Evolutionary conservation across 1,139 yeast species (phyloP).

Genomic region (Sugiyamaella grinbergsii): DNA sequence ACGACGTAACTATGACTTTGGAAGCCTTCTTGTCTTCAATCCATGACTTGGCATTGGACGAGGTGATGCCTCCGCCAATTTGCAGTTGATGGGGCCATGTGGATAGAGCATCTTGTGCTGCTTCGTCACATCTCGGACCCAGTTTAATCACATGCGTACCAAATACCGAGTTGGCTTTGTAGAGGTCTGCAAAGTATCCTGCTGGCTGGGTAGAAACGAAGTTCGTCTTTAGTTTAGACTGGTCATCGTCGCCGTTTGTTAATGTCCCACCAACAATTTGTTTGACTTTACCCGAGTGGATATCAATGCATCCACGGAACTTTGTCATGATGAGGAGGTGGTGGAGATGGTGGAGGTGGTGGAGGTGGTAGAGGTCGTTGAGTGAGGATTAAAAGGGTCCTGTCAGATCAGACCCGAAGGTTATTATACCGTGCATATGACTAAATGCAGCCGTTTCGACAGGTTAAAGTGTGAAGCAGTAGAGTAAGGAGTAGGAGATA

Average conservation of each 20-base stretch:
- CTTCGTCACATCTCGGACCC: constrained; percentile 81
- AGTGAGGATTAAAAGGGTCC: not conserved
- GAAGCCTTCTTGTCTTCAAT: constrained; percentile 61
- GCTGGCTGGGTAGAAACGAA: constrained; percentile 79
- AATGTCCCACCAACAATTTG: constrained; percentile 96
- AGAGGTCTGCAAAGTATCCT: constrained; percentile 73
- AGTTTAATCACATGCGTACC: constrained; percentile 95
- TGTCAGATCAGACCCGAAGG: not conserved
- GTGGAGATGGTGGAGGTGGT: no score
- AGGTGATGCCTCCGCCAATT: constrained; percentile 90
- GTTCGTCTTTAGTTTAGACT: constrained; percentile 60
- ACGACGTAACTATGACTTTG: constrained; percentile 89
- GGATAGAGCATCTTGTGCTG: constrained; percentile 72
- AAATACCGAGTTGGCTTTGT: constrained; percentile 54
- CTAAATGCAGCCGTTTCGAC: not conserved
- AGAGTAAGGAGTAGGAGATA: no score
- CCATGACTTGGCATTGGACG: constrained; percentile 75
- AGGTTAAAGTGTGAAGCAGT: no score
- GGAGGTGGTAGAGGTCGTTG: not conserved
- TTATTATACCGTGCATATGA: not conserved
- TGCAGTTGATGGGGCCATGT: constrained; percentile 79
- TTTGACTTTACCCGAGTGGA: constrained; percentile 91
- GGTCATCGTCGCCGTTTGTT: constrained; percentile 44
- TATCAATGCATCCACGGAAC: constrained; percentile 93
- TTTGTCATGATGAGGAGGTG: no score